Base-by-base conservation (phyloP, 768 basidiomycete species). In the Russula emetica region DNA sequence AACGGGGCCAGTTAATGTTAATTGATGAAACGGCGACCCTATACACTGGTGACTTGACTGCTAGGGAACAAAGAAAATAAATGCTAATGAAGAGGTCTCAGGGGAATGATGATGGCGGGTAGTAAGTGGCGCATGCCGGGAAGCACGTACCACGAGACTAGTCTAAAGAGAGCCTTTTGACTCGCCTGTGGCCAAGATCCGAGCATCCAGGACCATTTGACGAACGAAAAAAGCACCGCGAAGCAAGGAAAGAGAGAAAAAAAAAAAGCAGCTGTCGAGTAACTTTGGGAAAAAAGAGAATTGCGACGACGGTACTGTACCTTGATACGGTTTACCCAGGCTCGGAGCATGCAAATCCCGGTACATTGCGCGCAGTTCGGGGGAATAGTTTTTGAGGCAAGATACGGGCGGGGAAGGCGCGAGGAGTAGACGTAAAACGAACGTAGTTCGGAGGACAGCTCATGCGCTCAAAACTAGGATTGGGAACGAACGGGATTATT, bases 121-220 rank as follows among this genome's bases (percentile, higher is more conserved):
- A 22, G 24, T 16, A 26, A 28, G 49, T 50, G 49, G 49, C 49
- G 49, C 26, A 28, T 22, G 38, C 26, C 16, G 28, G 7, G 26
- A 47, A 45, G 62, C 51, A 47, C 28, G 58, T 40, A 42, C 45
- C 55, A 42, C 22, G 49, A 49, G 52, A 64, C n/a, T n/a, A 24
- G 30, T 42, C 7, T 26, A 59, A 8, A 34, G 9, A 26, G 2
- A 55, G 58, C 44, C 55, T 54, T 34, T 54, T 26, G 47, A 28
- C 47, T 47, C 5, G 32, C 45, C 22, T 22, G 58, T 49, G 58
- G 26, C 40, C 13, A 28, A 18, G 58, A 60, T 64, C 63, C 63
- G 63, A 60, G 38, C 28, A 50, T 16, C 47, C 28, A 60, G 63
- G 63, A 61, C 26, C 5, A 60, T 60, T 64, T 42, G 63, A 50